Evolutionary conservation across 2,329 filamentous ascomycete species (phyloP), one percentile per base, ranked within the genome.

Genomic region (Aspergillus sp.): DNA sequence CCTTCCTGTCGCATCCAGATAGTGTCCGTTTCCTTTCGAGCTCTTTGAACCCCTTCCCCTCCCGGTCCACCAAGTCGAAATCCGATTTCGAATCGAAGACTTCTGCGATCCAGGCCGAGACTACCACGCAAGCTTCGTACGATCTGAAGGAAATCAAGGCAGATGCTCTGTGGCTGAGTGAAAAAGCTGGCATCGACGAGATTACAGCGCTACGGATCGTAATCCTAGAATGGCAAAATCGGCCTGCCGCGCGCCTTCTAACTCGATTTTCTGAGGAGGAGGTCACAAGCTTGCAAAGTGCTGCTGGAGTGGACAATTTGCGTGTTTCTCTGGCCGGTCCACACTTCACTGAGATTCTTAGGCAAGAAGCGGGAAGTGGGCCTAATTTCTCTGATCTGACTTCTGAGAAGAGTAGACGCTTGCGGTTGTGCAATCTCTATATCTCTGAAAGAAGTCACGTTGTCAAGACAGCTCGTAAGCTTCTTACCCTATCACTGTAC

Each of bases 101-200:
- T 1, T 86, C 90, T 19, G 86, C 90, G 4, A 94, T 96, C 52
- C 86, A 95, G 64, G 81, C 90, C 43, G 82, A 88, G 1, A 82
- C 86, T 15, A 80, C 80, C 4, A 74, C 80, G 10, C 81, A 80
- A 58, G 78, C 80, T 37, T 80, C 80, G 48, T 88, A 85, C 63
- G 82, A 90, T 61, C 75, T 95, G 56, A 82, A 86, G 35, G 74
- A 85, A 61, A 82, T 97, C 65, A 95, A 95, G 71, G 80, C 82
- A 42, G 90, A 97, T 72, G 81, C 89, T 30, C 66, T 86, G 56
- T 97, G 90, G 90, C 74, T 98, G 53, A 90, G 88, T 68, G 82
- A 85, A 59, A 82, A 85, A 61, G 82, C 84, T 44, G 77, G 81
- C 41, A 82, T 96, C 55, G 89, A 93, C 66, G 84, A 96, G 65